These are phyloP conservation scores for Xylaria sp. DNA, from an alignment of 2,329 filamentous ascomycete species.

Conservation along the genomic window DNA sequence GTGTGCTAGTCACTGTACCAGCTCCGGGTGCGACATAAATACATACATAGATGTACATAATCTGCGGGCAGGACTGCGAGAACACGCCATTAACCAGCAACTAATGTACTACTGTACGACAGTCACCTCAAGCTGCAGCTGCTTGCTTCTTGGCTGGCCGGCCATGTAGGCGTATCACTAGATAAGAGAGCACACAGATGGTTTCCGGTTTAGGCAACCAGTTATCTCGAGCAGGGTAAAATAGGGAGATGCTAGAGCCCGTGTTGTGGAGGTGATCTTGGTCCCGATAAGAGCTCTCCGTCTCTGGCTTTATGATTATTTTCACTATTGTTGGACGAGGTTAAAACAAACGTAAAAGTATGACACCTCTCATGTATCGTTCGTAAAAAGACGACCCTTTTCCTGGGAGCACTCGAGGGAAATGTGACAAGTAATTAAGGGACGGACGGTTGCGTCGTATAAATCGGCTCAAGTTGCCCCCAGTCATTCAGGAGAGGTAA, in stretches of 20 bases:
- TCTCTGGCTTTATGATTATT: not conserved
- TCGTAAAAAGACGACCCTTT: not conserved
- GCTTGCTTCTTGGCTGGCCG: not conserved
- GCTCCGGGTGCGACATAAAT: not conserved
- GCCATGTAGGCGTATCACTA: not conserved
- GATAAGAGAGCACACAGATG: not conserved
- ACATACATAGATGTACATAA: not conserved
- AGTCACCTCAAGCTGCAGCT: not conserved
- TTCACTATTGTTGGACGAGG: not conserved
- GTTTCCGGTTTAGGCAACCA: conserved; percentile 19
- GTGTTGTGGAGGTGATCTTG: not conserved
- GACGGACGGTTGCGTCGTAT: not conserved
- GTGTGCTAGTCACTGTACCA: not conserved
- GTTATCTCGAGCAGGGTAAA: not conserved
- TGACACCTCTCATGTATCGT: not conserved
- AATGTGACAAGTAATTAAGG: not conserved
- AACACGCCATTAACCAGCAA: not conserved
- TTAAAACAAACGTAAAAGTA: not conserved
- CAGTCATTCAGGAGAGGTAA: not conserved
- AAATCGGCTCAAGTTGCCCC: not conserved
- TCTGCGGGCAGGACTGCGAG: not conserved
- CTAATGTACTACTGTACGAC: not conserved
- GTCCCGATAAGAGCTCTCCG: not conserved
- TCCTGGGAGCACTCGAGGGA: not conserved
- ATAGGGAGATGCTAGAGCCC: not conserved